A percentile compares a stretch with the other conserved stretches of the same genome.
Evolutionary conservation across 2,329 filamentous ascomycete species (phyloP).

Genomic region (Fusarium sp.): DNA sequence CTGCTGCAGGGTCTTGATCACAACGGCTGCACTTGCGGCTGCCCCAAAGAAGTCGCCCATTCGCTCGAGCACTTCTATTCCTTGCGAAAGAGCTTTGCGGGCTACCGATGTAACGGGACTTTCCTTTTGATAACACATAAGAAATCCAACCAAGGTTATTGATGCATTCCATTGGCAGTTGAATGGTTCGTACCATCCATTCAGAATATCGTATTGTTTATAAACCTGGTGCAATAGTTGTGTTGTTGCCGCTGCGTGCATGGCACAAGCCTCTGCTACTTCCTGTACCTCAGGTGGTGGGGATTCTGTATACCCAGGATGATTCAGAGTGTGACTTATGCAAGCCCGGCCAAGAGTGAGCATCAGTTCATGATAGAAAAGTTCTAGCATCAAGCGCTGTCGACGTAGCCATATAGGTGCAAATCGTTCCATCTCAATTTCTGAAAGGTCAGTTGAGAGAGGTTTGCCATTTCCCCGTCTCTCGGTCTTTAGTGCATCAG

Average conservation of each 20-base stretch:
- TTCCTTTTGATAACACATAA: neutral
- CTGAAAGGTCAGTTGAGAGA: neutral
- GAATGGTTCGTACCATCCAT: neutral
- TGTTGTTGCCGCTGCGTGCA: neutral
- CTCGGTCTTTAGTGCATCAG: neutral
- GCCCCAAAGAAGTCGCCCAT: neutral
- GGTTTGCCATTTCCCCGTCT: neutral
- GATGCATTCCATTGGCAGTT: slow-evolving; percentile 3
- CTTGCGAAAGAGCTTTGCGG: neutral
- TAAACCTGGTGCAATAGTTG: neutral
- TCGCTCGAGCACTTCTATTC: neutral
- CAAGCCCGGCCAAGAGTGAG: accelerated
- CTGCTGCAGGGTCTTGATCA: neutral
- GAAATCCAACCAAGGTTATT: neutral
- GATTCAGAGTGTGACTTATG: neutral
- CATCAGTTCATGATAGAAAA: neutral
- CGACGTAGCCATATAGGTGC: neutral
- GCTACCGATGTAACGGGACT: accelerated
- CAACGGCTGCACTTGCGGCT: neutral
- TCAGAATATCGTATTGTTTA: neutral
- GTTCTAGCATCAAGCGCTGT: neutral
- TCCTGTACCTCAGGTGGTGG: neutral
- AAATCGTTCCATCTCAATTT: neutral
- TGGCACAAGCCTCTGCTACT: neutral
- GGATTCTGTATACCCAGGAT: accelerated